Base-by-base conservation (phyloP, 169 alveolate genomes). In the Babesia ovata region DNA sequence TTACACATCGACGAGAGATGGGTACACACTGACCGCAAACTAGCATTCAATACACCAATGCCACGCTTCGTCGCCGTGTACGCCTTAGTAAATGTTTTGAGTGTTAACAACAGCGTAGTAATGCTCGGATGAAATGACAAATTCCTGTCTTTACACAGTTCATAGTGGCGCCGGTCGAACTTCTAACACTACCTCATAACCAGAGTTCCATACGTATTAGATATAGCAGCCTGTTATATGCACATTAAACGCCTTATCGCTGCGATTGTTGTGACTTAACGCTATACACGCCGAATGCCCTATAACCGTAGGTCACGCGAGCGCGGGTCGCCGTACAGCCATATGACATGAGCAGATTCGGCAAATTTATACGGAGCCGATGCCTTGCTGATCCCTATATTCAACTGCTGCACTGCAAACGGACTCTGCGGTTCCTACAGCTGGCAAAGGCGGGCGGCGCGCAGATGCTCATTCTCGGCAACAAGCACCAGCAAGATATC, bases 301-400 rank as follows among this genome's bases (percentile, higher is more conserved):
- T 46, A 75, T 63, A 61, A 53, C 53, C 26, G 21, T 36, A 29
- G 4, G 36, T 48, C 36, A 44, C 52, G 66, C 33, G 50, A 13
- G 46, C 33, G 36, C 26, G 17, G 58, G 66, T 12, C 39, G 75
- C 24, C 45, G 0, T 6, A 29, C 70, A 54, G 22, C 7, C 50
- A 17, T n/a, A 21, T 63, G 70, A 44, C 50, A 75, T 63, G 84
- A 71, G 72, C 81, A 71, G 79, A 28, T 21, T 70, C 57, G 88
- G 91, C 62, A 81, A 77, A 75, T 82, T 86, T n/a, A 85, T 79
- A 79, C 28, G 83, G 49, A 89, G 79, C 59, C 75, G 70, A 69
- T 85, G 88, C 59, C 82, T 89, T 4, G 52, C 86, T 52, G 94
- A 89, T 33, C 94, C 94, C 13, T 84, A 85, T 61, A 86, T 83